These are phyloP conservation scores for Truncatella angustata DNA, from an alignment of 2,329 filamentous ascomycete species.

Conservation along the genomic window DNA sequence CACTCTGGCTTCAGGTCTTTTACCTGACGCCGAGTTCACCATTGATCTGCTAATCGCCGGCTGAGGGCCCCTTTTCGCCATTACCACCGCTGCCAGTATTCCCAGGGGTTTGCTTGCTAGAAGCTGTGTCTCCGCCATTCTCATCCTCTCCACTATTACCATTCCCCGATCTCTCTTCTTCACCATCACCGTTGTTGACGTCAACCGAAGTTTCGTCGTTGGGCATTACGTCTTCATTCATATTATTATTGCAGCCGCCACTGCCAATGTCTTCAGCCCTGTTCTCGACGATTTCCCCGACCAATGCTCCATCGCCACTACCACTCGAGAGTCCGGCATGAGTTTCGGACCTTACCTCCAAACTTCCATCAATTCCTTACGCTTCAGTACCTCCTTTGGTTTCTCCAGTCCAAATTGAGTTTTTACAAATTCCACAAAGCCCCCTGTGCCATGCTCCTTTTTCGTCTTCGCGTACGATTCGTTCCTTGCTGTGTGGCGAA, in stretches of 20 bases:
- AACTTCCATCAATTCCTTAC: slow-evolving; percentile 1
- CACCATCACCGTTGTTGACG: background rate
- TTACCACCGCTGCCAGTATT: too few relatives aligned
- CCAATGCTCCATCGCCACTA: too few relatives aligned
- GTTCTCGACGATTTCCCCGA: too few relatives aligned
- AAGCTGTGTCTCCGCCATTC: background rate
- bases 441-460: background rate
- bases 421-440: background rate
- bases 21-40: too few relatives aligned
- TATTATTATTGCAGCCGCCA: background rate
- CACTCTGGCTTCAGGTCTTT: too few relatives aligned
- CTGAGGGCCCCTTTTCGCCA: too few relatives aligned
- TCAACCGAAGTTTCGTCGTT: background rate
- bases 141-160: background rate
- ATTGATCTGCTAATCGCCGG: too few relatives aligned
- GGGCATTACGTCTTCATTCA: background rate
- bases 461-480: slow-evolving; percentile 2
- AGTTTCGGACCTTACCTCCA: background rate
- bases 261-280: too few relatives aligned
- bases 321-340: background rate
- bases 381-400: slow-evolving; percentile 6
- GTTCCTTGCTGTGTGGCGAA: background rate
- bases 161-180: background rate
- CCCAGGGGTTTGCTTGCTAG: background rate
- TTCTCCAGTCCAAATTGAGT: too few relatives aligned